phyloP scores from a whole-genome alignment of 345 rosid genomes.

The Durio zibethinus region DNA sequence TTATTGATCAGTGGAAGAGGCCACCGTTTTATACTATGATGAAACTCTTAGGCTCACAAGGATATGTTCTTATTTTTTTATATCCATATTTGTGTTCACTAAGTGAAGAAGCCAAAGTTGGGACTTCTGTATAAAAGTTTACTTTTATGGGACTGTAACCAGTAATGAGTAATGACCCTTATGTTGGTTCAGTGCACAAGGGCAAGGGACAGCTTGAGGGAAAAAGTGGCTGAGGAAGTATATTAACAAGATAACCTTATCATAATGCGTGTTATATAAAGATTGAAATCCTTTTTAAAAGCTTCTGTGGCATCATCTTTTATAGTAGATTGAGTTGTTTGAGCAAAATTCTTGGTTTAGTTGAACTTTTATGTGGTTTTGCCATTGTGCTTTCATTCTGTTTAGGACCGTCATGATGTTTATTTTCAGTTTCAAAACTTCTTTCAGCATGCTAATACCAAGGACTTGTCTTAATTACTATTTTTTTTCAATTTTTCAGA shows the following conservation, averaged over 20 bases:
- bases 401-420: neutral
- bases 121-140: neutral
- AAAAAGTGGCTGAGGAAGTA: neutral
- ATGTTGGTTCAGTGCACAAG: neutral
- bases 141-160: neutral
- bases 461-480: neutral
- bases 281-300: neutral
- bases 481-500: slow-evolving; percentile 31
- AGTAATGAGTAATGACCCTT: neutral
- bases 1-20: neutral
- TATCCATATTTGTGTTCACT: neutral
- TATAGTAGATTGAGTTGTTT: neutral
- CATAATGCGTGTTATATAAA: neutral
- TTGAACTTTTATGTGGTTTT: neutral
- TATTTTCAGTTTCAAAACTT: neutral
- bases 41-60: neutral
- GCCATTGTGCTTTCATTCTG: neutral
- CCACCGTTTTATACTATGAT: neutral
- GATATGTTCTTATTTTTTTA: neutral
- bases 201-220: neutral
- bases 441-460: neutral
- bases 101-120: neutral
- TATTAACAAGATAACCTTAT: neutral
- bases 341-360: neutral
- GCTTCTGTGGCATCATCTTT: neutral